A percentile compares a stretch with the other conserved stretches of the same genome.
These are phyloP conservation scores for Dendrobium chrysotoxum DNA, from an alignment of 106 monocot genomes.

Conservation along the genomic window DNA sequence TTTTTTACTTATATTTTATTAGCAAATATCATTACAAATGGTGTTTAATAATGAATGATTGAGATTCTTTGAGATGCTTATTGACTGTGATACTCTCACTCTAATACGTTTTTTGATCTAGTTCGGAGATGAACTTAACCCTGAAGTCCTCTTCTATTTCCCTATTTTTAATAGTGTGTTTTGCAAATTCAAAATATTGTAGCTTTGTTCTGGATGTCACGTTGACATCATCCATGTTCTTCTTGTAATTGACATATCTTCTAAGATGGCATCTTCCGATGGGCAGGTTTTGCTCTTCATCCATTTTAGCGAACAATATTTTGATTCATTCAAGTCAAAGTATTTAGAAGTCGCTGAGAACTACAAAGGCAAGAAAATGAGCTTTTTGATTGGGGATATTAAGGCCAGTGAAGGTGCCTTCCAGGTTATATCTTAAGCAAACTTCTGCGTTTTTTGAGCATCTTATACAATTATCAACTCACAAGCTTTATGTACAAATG, in stretches of 20 bases:
- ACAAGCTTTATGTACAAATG: constrained; percentile 5
- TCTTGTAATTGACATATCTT: background rate
- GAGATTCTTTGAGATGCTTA: no score
- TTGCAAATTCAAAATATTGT: background rate
- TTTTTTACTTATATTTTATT: background rate
- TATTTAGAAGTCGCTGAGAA: constrained; percentile 45
- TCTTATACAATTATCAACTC: constrained; percentile 6
- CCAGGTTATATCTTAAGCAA: constrained; percentile 42
- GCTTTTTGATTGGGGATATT: constrained; percentile 81
- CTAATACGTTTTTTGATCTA: no score
- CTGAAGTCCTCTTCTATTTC: background rate
- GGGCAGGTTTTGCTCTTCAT: constrained; percentile 74
- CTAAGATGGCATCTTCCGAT: constrained; percentile 9
- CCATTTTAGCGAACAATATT: constrained; percentile 44
- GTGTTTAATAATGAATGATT: background rate
- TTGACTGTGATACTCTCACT: no score
- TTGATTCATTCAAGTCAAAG: constrained; percentile 63
- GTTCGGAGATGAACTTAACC: background rate
- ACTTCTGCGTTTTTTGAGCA: background rate
- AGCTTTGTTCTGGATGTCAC: background rate
- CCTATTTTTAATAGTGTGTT: background rate
- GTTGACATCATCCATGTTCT: background rate
- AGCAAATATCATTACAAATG: background rate
- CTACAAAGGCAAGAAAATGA: constrained; percentile 49
- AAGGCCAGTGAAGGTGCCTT: constrained; percentile 68